Conservation (phyloP, 139 green algal genomes). For the Chlamydomonas applanata region DNA sequence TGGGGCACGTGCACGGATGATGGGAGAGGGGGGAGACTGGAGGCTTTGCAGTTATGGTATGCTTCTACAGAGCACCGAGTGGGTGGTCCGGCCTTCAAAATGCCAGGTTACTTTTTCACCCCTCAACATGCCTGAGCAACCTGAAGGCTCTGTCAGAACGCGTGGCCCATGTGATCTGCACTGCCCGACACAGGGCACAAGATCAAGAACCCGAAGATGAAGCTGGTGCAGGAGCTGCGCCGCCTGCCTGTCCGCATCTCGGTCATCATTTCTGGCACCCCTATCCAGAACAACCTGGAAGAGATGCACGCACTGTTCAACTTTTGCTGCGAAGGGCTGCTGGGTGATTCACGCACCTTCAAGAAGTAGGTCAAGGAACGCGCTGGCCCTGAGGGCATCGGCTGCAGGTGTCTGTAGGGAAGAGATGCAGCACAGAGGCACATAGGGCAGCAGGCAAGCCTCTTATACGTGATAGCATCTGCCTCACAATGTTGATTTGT, state of each 20-base stretch:
- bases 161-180: no score
- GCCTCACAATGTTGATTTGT: background rate
- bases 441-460: background rate
- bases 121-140: no score
- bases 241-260: constrained; percentile 36
- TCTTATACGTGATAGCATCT: background rate
- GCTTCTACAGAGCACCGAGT: no score
- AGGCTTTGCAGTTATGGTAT: no score
- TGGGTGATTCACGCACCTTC: constrained; percentile 62
- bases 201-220: constrained; percentile 87
- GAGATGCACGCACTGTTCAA: constrained; percentile 92
- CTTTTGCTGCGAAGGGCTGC: constrained; percentile 67
- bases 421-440: no score
- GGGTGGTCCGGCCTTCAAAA: no score
- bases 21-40: background rate
- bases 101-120: no score
- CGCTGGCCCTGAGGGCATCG: no score
- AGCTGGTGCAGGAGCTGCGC: constrained; percentile 63
- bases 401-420: no score
- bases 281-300: constrained; percentile 86
- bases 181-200: constrained; percentile 47
- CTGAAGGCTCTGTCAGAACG: no score
- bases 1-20: constrained; percentile 58
- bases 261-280: constrained; percentile 87
- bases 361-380: no score